Evolutionary conservation across 805 yeast species (phyloP).

Genomic region (Metschnikowia matae): DNA sequence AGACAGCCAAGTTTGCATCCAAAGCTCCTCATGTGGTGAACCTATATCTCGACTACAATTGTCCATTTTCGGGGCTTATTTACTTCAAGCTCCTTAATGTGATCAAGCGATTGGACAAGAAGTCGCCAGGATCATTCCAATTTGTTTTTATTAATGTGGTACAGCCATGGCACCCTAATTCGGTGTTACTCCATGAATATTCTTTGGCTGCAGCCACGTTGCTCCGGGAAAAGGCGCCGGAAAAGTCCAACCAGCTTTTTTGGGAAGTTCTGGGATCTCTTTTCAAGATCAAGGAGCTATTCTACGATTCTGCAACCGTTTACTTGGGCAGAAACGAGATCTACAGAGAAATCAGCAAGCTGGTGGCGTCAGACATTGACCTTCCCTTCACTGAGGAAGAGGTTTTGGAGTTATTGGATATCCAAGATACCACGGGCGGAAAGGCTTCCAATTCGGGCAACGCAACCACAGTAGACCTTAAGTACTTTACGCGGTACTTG

Average conservation of each 20-base stretch:
- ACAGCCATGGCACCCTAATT: conserved; percentile 91
- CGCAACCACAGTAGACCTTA: conserved; percentile 55
- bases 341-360: conserved; percentile 42
- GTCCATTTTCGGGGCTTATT: conserved; percentile 68
- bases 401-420: conserved; percentile 35
- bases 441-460: conserved; percentile 52
- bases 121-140: conserved; percentile 49
- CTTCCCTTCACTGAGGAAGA: conserved; percentile 30
- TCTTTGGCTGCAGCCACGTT: conserved; percentile 66
- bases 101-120: conserved; percentile 47
- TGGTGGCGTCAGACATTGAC: conserved; percentile 19
- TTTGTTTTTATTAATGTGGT: conserved; percentile 66
- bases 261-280: conserved; percentile 52
- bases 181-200: conserved; percentile 65
- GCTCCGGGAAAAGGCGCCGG: conserved; percentile 35
- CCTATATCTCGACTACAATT: conserved; percentile 68
- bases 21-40: conserved; percentile 48
- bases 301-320: conserved; percentile 59
- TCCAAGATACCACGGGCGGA: conserved; percentile 23
- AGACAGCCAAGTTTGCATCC: conserved; percentile 16
- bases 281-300: conserved; percentile 51
- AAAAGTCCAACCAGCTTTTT: conserved; percentile 24
- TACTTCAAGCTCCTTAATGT: conserved; percentile 53
- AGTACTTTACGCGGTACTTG: conserved; percentile 67
- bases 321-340: conserved; percentile 53